Base-by-base conservation (phyloP, 2,329 filamentous ascomycete genomes). In the Orbilia oligospora region DNA sequence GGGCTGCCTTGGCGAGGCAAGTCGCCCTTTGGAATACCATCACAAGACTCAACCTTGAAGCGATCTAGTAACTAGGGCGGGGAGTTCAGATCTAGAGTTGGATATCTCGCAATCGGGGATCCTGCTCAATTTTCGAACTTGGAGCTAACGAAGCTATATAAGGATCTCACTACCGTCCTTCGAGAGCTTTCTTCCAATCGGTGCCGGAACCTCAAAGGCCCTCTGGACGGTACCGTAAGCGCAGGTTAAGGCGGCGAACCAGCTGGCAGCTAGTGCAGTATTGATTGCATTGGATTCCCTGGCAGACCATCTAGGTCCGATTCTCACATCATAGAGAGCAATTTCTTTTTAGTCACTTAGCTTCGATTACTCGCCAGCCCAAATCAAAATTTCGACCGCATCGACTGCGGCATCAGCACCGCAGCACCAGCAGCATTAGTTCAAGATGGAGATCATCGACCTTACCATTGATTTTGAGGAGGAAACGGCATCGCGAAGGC, bases 391-490 rank as follows among this genome's bases (percentile, higher is more conserved):
- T 9, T 51, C 22, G 16, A 51, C 48, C 20, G 20, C 16, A n/a
- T n/a, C n/a, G n/a, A n/a, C n/a, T n/a, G n/a, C n/a, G n/a, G n/a
- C n/a, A n/a, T n/a, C n/a, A 46, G 44, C 44, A 46, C 9, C 44
- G 24, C 20, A 9, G 14, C 8, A 14, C n/a, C n/a, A 12, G 16
- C 38, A 3, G 44, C 5, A 44, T 44, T 9, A n/a, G 22, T 14
- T 44, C 56, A 24, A 5, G 18, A 33, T 71, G 46, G 58, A 66
- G 18, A 16, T 76, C 22, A 66, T 76, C 49, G 72, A 76, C 36
- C 66, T 76, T 14, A 76, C 72, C 18, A 58, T 41, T n/a, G 66
- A 71, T 14, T 76, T 71, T n/a, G 72, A 76, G 30, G 56, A 58
- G 20, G 66, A 71, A 3, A 76, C 72, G 2, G 38, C 33, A 8